Evolutionary conservation across 768 basidiomycete species (phyloP).

Genomic region (Paxillus involutus): DNA sequence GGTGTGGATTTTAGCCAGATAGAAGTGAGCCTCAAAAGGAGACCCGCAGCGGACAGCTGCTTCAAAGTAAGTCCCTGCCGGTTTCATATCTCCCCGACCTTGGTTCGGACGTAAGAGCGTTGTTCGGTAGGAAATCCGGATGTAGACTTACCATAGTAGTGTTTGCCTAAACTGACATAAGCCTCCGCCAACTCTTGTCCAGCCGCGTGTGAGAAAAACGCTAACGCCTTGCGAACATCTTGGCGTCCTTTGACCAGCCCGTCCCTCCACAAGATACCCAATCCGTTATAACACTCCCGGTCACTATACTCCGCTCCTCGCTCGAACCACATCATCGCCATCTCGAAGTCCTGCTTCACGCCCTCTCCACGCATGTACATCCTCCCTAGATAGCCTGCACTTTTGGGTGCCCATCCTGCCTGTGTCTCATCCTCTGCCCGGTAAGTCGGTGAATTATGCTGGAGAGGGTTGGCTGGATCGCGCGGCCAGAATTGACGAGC

Average conservation of each 20-base stretch:
- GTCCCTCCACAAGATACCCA: constrained; percentile 92
- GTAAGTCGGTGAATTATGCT: constrained; percentile 37
- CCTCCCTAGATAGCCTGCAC: constrained; percentile 86
- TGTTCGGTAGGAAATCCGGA: background rate
- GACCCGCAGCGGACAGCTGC: constrained; percentile 84
- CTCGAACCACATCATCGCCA: constrained; percentile 94
- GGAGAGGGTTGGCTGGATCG: constrained; percentile 62
- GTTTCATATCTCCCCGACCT: constrained; percentile 69
- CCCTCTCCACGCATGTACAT: constrained; percentile 97
- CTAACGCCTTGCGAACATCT: constrained; percentile 63
- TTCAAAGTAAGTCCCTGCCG: constrained; percentile 79
- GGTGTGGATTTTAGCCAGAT: constrained; percentile 82
- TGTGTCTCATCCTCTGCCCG: constrained; percentile 54
- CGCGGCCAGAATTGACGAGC: constrained; percentile 86
- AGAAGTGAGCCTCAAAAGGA: constrained; percentile 93
- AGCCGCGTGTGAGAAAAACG: constrained; percentile 76
- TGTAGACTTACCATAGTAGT: constrained; percentile 54
- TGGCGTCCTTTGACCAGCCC: constrained; percentile 71
- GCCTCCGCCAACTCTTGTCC: constrained; percentile 90
- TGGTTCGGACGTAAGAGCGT: constrained; percentile 6
- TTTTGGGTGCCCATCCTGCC: constrained; percentile 67
- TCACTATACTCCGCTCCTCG: constrained; percentile 80
- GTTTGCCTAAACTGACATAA: constrained; percentile 86
- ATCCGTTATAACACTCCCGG: constrained; percentile 83
- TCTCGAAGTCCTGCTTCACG: constrained; percentile 67